Evolutionary conservation across 306 rosid genomes (phyloP).

Genomic region (Ammopiptanthus mongolicus): DNA sequence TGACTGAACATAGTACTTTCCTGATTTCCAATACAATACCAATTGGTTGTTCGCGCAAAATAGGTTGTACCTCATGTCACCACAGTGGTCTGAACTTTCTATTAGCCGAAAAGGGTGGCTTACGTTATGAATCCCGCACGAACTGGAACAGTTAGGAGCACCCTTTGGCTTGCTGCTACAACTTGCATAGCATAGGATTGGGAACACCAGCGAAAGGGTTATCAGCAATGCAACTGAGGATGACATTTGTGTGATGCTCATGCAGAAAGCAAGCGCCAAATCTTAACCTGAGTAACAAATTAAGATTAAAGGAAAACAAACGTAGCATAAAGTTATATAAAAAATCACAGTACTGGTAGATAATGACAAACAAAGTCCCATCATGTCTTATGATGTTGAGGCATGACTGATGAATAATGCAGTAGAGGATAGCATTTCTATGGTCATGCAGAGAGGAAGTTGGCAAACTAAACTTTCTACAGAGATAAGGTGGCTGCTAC

Average conservation of each 20-base stretch:
- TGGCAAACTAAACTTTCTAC: too few relatives aligned
- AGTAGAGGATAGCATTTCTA: too few relatives aligned
- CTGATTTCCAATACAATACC: not conserved
- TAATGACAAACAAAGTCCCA: not conserved
- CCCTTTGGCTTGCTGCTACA: not conserved
- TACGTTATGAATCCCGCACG: conserved; percentile 15
- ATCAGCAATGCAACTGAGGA: not conserved
- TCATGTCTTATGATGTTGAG: not conserved
- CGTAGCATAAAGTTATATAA: too few relatives aligned
- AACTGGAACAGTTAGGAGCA: not conserved
- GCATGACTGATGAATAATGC: too few relatives aligned
- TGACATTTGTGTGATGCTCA: not conserved
- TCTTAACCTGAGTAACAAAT: not conserved
- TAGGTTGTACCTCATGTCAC: not conserved
- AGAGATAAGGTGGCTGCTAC: too few relatives aligned
- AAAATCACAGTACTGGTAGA: not conserved
- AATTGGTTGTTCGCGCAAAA: conserved; percentile 1
- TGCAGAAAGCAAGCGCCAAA: not conserved
- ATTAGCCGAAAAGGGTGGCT: conserved; percentile 19
- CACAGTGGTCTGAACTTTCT: not conserved
- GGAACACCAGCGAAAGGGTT: not conserved
- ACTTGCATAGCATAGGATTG: not conserved
- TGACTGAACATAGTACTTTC: conserved; percentile 11
- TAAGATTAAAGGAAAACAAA: not conserved
- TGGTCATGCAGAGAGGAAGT: too few relatives aligned